Evolutionary conservation across 352 stramenopile species (phyloP), one percentile per base, ranked within the genome.

Genomic region (Halophytophthora batemanensis): DNA sequence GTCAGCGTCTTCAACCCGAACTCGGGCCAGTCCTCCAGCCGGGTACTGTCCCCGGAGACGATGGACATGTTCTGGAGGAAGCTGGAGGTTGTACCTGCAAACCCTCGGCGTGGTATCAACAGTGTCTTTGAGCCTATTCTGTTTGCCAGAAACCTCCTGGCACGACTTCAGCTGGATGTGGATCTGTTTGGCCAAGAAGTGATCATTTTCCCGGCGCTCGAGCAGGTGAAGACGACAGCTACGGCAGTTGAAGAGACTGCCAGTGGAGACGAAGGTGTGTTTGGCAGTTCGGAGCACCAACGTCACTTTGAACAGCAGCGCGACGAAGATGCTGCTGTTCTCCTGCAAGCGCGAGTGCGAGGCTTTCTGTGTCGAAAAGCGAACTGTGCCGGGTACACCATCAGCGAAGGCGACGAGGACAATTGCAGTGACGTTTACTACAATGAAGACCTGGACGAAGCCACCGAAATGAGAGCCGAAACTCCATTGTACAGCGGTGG

Each of bases 151-250:
- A 33, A 61, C 1, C 34, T 86, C 12, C 43, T 88, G 21, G 13
- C 51, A 8, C 59, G 61, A 2, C 49, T 88, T 41, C 59, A 77
- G 37, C 53, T 88, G 29, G 75, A 86, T n/a, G 64, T 84, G 13
- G 66, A 86, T 21, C 53, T 80, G 23, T 81, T 74, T 55, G 73
- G 66, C 0, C 55, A 74, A 17, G 74, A 88, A 34, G 59, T 84
- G 25, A 66, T 88, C 28, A 38, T 67, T 1, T 86, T 88, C 23
- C 75, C 77, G 1, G 51, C 45, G 4, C 50, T 88, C 6, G 75
- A 80, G 33, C 52, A 49, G 13, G 44, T 39, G 22, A 53, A 36
- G 17, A n/a, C 42, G 2, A 8, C 22, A 22, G 43, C 10, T 35
- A 13, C 33, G 11, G 33, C 3, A 14, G n/a, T 6, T 18, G 46